Evolutionary conservation across 2,329 filamentous ascomycete species (phyloP), one percentile per base, ranked within the genome.

Genomic region (Exophiala phaeomuriformis): DNA sequence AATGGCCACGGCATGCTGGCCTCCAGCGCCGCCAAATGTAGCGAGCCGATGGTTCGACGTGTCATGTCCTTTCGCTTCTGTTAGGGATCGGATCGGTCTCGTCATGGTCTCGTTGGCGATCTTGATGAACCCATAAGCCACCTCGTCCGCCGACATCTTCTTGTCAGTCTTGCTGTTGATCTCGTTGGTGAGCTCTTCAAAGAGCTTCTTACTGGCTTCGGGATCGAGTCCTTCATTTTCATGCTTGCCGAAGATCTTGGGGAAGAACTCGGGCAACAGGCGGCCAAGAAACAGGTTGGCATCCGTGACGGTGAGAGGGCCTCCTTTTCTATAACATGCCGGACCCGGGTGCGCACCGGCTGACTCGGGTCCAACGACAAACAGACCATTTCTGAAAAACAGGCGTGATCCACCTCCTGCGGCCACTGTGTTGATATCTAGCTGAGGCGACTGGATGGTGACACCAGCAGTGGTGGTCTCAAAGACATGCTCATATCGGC

Each of bases 391-490:
- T 58, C 81, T 83, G 78, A 88, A 95, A 70, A 94, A 93, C 2
- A 96, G 75, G 36, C 73, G 72, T 1, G 72, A 75, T 27, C 72
- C 72, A 58, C 90, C 90, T 44, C 90, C 90, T 2, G 90, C 90
- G 4, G 90, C 90, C 1, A 96, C 90, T 0, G 90, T 96, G 69
- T 95, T 95, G 72, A 95, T 95, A 65, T 95, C 90, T 0, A 95
- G 78, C 65, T 95, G 90, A 0, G 90, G 90, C 1, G 87, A 90
- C 64, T 95, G 90, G 30, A 95, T 93, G 0, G 90, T 91, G 0
- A 95, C 88, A n/a, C 90, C 90, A 0, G 90, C 90, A 1, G 89
- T 95, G 0, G 88, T 95, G 0, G 90, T 95, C 70, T 95, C 90
- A 62, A 95, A 95, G 0, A 95, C 89, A 64, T 96, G 90, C 64